Conservation (phyloP, 495 filamentous ascomycete genomes). For the Xylaria venustula region DNA sequence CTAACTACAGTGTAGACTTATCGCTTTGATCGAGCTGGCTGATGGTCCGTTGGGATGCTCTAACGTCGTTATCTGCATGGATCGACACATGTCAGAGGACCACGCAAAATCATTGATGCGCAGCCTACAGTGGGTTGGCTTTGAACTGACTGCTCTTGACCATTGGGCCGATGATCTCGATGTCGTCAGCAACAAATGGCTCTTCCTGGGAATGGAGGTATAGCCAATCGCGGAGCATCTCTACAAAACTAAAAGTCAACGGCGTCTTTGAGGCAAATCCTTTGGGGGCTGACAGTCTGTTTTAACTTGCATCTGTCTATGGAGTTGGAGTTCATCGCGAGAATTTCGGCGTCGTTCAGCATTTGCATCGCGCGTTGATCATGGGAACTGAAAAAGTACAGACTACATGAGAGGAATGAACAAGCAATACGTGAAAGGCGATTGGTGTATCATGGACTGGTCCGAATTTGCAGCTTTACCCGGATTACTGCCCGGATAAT, state of each 20-base stretch:
- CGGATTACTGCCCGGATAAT: not conserved
- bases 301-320: constrained; percentile 2
- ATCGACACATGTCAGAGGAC: constrained; percentile 59
- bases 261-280: not conserved
- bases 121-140: constrained; percentile 90
- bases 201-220: constrained; percentile 83
- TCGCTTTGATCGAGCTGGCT: constrained; percentile 88
- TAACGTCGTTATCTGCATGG: constrained; percentile 76
- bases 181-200: constrained; percentile 68
- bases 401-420: too few species aligned
- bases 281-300: not conserved
- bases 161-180: constrained; percentile 61
- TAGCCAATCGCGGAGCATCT: constrained; percentile 35
- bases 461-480: too few species aligned
- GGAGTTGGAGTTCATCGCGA: constrained; percentile 3
- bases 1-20: constrained; percentile 57
- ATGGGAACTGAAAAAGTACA: not conserved
- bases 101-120: constrained; percentile 64
- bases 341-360: not conserved
- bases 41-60: constrained; percentile 68
- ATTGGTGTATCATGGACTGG: constrained; percentile 5
- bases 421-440: not conserved
- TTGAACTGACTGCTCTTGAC: constrained; percentile 74
- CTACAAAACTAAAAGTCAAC: constrained; percentile 1
- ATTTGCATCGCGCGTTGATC: not conserved